Base-by-base conservation (phyloP, 441 rosid species). In the Melastoma candidum region DNA sequence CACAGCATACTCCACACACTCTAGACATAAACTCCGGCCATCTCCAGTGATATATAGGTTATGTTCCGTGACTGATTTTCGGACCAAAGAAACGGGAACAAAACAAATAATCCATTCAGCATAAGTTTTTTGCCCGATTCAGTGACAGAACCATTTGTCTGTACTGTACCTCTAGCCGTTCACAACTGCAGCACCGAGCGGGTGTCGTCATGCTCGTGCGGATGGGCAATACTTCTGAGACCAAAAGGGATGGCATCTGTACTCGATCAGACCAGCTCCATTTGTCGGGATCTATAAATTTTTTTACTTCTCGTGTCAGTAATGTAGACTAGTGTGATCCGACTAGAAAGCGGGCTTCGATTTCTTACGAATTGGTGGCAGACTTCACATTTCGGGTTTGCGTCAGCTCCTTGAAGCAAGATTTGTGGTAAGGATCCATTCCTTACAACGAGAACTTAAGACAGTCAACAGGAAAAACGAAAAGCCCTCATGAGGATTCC, bases 381-480 rank as follows among this genome's bases (percentile, higher is more conserved):
- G 65, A 88, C 95, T 74, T 88, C 94, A 51, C 97, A 92, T 79
- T 84, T 92, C 50, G 94, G 98, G 73, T n/a, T n/a, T 92, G 95
- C 29, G 84, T 80, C 60, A 82, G 46, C 76, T 85, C 95, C 71
- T 79, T 84, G 78, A 92, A 88, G 72, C 97, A 92, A 59, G 80
- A 74, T 73, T 80, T 88, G 74, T 92, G 22, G 59, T 88, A 88
- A 5, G 84, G 84, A 60, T 82, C 72, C 1, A 47, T 77, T 50
- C 80, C 98, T 73, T 81, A 77, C 58, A 80, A 71, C 54, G 97
- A 82, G 75, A 88, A 88, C 95, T 90, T 74, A 75, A 29, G 36
- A 29, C 3, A 65, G 72, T 68, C 71, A 79, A 78, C 61, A 67
- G 71, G 64, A 68, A 59, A 69, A 73, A 17, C 64, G 55, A 57